Percentiles rank a stretch among this genome's conserved stretches.
These are phyloP conservation scores for Penicillium simplicissimum DNA, from an alignment of 495 filamentous ascomycete species.

Conservation along the genomic window DNA sequence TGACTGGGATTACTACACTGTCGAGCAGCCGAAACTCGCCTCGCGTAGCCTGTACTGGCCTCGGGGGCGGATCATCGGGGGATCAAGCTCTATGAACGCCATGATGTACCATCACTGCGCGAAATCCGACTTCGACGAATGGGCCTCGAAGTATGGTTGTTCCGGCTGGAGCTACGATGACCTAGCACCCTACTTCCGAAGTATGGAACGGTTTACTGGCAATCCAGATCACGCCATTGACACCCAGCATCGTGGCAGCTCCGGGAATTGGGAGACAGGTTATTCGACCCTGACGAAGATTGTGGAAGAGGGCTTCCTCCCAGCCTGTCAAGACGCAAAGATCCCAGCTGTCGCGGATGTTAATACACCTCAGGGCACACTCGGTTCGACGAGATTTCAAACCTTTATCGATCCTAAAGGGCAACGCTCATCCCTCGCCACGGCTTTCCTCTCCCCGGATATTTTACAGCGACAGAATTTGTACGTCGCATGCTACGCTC, in stretches of 20 bases:
- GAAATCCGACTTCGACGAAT: conserved; percentile 24
- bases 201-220: conserved; percentile 25
- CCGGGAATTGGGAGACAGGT: conserved; percentile 20
- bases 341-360: conserved; percentile 9
- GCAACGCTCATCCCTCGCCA: conserved; percentile 23
- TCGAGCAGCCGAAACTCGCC: conserved; percentile 21
- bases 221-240: conserved; percentile 19
- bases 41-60: conserved; percentile 23
- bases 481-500: conserved; percentile 19
- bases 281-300: conserved; percentile 26
- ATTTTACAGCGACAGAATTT: conserved; percentile 22
- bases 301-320: conserved; percentile 22
- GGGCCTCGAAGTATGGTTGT: conserved; percentile 20
- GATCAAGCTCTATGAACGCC: conserved; percentile 22
- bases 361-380: neutral
- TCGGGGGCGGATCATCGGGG: conserved; percentile 22
- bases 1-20: conserved; percentile 28
- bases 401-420: conserved; percentile 25
- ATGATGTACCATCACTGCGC: conserved; percentile 29
- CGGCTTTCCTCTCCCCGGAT: conserved; percentile 19
- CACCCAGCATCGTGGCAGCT: conserved; percentile 13
- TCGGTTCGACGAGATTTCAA: conserved; percentile 25
- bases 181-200: conserved; percentile 16
- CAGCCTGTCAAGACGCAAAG: conserved; percentile 13
- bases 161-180: conserved; percentile 22